Base-by-base conservation (phyloP, 768 basidiomycete genomes). In the Suillus bovinus region DNA sequence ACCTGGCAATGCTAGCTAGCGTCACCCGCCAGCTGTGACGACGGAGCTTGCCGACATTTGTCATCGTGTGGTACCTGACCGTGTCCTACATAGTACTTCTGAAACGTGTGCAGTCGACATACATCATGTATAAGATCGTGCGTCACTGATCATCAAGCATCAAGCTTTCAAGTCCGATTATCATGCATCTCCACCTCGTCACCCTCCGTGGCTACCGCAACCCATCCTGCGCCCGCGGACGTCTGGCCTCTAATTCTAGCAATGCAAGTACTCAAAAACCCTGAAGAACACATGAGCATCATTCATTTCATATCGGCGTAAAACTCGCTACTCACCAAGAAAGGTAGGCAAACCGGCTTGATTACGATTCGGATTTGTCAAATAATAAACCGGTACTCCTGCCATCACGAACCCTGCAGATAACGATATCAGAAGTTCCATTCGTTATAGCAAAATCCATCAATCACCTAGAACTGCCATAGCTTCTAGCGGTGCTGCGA, bases 401-500 rank as follows among this genome's bases (percentile, higher is more conserved):
- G 84, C 84, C 39, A 87, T 78, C 16, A 95, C 86, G 67, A 95
- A 95, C 4, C 83, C 92, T 94, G 67, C 50, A 31, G 56, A 63
- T 55, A 20, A 55, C 17, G 42, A 44, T 34, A 46, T 64, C 36
- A 63, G 58, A 42, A 22, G 47, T 27, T 27, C 16, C 49, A 47
- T 16, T 58, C 13, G 46, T 29, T 41, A 22, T 27, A 54, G 52
- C 20, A 39, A 33, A 46, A 27, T 9, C 29, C 13, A 16, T 2
- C 24, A 77, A 84, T 61, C 67, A 95, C 94, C 89, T 61, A 97
- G 80, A 7, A 94, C 96, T 9, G 94, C 88, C 7, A 92, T 73
- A 0, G 96, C 94, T 72, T 96, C 90, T 16, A 88, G 77, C 8
- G 96, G 96, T 24, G 96, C 95, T 4, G 96, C 96, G 61, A 96